Evolutionary conservation across 257 asterid species (phyloP), one percentile per base, ranked within the genome.

Genomic region (Nicotiana attenuata): DNA sequence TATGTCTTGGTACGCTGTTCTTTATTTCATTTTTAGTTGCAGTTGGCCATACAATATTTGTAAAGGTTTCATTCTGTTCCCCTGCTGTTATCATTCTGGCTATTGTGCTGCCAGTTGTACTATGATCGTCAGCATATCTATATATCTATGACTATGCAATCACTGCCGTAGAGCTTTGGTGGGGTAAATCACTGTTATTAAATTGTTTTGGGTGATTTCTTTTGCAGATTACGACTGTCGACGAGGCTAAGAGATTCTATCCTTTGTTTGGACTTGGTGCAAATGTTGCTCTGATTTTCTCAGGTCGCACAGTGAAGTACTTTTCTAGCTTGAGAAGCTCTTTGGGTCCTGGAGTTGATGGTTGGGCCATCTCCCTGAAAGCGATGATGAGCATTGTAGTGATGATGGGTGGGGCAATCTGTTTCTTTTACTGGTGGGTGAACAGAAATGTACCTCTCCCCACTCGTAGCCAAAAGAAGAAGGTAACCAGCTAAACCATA

Each of bases 241-340:
- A 96, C 0, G 99, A 96, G 82, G 99, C 99, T 83, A 96, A 96
- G 90, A 96, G 81, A 84, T 96, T 96, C 90, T 96, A 96, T 77
- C 99, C 99, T 73, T 90, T 96, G 33, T 96, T 96, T 57, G 99
- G 99, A 41, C 97, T 96, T 52, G 99, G 99, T 69, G 99, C 99
- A 11, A 96, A 96, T 80, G 90, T 96, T 20, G 99, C 99, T 24
- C 98, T 96, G 80, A 53, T 96, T 85, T 96, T 96, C 93, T 96
- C 99, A 6, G 99, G 99, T 33, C 92, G 98, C 38, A 96, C 99
- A 0, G 99, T 96, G 78, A 96, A 96, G 86, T 96, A 96, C 86
- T 96, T 96, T 90, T 96, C 99, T 26, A 90, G 94, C 81, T 7
- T 96, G 93, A 90, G 99, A 84, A 84, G 88, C 81, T 87, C 85